Evolutionary conservation across 148 eudicot genomes (phyloP).

Genomic region (Fagopyrum esculentum): DNA sequence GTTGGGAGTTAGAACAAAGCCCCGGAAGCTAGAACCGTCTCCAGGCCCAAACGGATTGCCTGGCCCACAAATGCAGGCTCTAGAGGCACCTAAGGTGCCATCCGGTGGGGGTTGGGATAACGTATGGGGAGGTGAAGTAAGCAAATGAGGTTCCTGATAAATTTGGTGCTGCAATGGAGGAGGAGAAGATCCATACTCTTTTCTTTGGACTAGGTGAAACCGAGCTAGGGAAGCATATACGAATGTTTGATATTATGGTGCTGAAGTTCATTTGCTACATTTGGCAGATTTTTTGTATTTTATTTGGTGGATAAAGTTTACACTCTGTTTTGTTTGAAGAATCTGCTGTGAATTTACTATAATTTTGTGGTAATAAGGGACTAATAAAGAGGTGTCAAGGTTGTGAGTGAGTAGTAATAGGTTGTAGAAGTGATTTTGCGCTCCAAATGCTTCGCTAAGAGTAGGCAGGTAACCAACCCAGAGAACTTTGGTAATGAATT

Average conservation of each 20-base stretch:
- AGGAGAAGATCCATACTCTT: not conserved
- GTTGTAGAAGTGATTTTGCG: no score
- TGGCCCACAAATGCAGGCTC: slow-evolving; percentile 32
- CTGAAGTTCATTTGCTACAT: not conserved
- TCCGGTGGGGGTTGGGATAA: slow-evolving; percentile 70
- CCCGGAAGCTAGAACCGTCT: slow-evolving; percentile 39
- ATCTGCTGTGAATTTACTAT: not conserved
- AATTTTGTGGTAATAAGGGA: no score
- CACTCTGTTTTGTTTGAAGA: not conserved
- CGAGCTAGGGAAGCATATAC: not conserved
- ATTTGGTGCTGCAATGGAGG: not conserved
- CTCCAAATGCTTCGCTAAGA: no score
- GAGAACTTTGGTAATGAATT: no score
- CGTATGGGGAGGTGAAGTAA: slow-evolving; percentile 52
- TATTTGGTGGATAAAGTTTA: not conserved
- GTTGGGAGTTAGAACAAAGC: slow-evolving; percentile 57
- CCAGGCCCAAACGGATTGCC: slow-evolving; percentile 48
- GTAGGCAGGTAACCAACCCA: no score
- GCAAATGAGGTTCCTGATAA: not conserved
- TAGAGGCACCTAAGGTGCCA: slow-evolving; percentile 48
- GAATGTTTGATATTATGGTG: not conserved
- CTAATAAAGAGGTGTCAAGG: no score
- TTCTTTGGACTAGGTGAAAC: not conserved
- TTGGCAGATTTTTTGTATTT: slow-evolving; percentile 1
- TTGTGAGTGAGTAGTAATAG: no score